Conservation (phyloP, 1,284 basidiomycete genomes). For the Cystobasidium sp. region DNA sequence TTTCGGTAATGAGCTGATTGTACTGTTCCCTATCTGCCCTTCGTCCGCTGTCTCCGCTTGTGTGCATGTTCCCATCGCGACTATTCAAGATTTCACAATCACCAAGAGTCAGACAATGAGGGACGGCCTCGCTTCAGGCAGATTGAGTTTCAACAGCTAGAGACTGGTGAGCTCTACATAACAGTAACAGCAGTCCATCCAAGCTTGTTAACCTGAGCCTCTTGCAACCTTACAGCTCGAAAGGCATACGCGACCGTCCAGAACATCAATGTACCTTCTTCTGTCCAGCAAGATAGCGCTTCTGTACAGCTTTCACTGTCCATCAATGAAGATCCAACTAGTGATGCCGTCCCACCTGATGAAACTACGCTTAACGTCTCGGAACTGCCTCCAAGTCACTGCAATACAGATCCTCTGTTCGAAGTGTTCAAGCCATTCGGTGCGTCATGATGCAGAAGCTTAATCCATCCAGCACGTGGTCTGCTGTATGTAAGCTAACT, state of each 20-base stretch:
- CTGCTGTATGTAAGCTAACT: neutral
- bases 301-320: neutral
- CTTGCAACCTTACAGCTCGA: conserved; percentile 14
- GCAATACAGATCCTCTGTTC: conserved; percentile 11
- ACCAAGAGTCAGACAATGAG: neutral
- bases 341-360: conserved; percentile 2
- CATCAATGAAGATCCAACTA: conserved; percentile 11
- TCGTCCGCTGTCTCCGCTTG: neutral
- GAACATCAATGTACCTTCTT: conserved; percentile 2
- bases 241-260: conserved; percentile 37
- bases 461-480: neutral
- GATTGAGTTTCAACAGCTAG: conserved; percentile 28
- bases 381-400: conserved; percentile 18
- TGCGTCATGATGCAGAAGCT: neutral
- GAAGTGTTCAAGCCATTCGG: conserved; percentile 28
- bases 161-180: conserved; percentile 9
- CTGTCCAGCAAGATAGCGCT: neutral
- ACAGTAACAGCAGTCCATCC: neutral
- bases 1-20: neutral
- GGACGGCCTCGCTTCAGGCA: neutral
- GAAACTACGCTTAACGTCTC: conserved; percentile 20
- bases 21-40: neutral
- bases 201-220: neutral
- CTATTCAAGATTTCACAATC: conserved; percentile 2
- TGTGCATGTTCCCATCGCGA: neutral